Evolutionary conservation across 164 flowering plant genomes (phyloP).

Genomic region (Piper longum): DNA sequence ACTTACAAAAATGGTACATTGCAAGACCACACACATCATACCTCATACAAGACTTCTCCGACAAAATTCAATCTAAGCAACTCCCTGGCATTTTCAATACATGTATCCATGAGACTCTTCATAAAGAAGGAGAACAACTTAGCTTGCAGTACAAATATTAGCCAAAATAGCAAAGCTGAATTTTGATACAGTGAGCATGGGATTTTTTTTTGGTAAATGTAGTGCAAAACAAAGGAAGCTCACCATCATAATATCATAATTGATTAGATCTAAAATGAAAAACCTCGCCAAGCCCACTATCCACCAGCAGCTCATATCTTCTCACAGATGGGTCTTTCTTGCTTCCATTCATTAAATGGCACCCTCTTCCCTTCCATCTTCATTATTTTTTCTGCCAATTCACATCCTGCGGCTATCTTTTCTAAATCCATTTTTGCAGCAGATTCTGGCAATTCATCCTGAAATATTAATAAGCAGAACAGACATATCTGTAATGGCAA

Average conservation of each 20-base stretch:
- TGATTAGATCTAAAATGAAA: slow-evolving; percentile 4
- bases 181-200: background rate
- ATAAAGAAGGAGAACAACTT: slow-evolving; percentile 5
- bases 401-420: slow-evolving; percentile 10
- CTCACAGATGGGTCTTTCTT: slow-evolving; percentile 72
- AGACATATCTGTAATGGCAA: background rate
- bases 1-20: background rate
- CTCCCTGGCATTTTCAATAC: slow-evolving; percentile 60
- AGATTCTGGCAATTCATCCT: slow-evolving; percentile 29
- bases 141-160: background rate
- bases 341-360: slow-evolving; percentile 37
- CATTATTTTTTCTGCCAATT: slow-evolving; percentile 15
- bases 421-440: slow-evolving; percentile 6
- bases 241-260: no score
- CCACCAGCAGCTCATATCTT: slow-evolving; percentile 63
- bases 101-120: slow-evolving; percentile 57
- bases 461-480: slow-evolving; percentile 2
- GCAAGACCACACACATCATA: slow-evolving; percentile 6
- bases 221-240: no score
- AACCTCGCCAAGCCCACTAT: slow-evolving; percentile 96
- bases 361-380: slow-evolving; percentile 4
- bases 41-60: slow-evolving; percentile 86
- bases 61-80: slow-evolving; percentile 67
- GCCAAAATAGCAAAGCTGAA: background rate
- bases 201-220: no score